A percentile compares a stretch with the other conserved stretches of the same genome.
Conservation (phyloP, 805 yeast genomes). For the Suhomyces pyralidae region DNA sequence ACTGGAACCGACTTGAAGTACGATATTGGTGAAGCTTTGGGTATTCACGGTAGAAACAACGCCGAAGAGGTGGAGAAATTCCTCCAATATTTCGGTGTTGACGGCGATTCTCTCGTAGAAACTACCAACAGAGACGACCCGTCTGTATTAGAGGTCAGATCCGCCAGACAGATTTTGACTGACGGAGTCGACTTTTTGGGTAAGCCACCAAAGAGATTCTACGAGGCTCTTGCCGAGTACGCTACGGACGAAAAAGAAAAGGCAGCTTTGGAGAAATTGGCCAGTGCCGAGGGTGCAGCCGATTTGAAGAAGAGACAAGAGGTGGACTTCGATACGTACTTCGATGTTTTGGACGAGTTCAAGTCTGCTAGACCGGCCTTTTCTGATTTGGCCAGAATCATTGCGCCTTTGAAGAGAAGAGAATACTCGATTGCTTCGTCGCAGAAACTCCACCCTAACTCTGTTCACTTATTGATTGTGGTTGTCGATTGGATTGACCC, state of each 20-base stretch:
- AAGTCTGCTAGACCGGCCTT: conserved; percentile 76
- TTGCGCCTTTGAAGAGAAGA: conserved; percentile 90
- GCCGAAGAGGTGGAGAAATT: conserved; percentile 63
- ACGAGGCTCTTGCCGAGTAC: conserved; percentile 72
- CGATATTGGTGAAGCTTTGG: conserved; percentile 95
- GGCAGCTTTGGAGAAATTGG: conserved; percentile 57
- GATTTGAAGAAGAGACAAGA: conserved; percentile 84
- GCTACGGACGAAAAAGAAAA: conserved; percentile 71
- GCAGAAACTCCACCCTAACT: conserved; percentile 86
- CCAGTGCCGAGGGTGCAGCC: conserved; percentile 77
- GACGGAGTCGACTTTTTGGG: conserved; percentile 89
- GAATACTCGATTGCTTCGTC: conserved; percentile 98
- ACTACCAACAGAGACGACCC: conserved; percentile 67
- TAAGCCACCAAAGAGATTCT: conserved; percentile 93
- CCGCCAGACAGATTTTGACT: conserved; percentile 74
- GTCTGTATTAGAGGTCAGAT: conserved; percentile 62
- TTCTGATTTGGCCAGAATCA: conserved; percentile 63
- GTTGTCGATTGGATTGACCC: conserved; percentile 95
- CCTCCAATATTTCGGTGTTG: conserved; percentile 66
- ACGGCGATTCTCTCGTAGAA: conserved; percentile 65
- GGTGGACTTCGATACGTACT: conserved; percentile 74
- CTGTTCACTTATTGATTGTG: conserved; percentile 86
- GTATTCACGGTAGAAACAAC: conserved; percentile 88
- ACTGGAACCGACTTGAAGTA: conserved; percentile 87
- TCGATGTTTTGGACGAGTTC: conserved; percentile 77